phyloP scores from a whole-genome alignment of 805 yeast genomes.

The Schizosaccharomyces japonicus region DNA sequence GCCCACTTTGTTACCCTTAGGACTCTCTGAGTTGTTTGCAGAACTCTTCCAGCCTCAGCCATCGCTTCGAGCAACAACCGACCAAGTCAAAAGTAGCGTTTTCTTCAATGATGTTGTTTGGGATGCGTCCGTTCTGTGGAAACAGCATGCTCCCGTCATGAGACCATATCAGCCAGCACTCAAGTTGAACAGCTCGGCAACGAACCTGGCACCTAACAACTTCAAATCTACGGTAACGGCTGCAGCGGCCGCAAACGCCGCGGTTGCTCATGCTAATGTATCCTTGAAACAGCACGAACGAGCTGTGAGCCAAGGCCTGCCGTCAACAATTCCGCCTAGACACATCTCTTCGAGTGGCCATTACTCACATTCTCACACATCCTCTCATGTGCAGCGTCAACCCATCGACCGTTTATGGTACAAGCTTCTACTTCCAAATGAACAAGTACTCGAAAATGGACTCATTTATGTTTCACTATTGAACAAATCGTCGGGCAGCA shows the following conservation, averaged over 20 bases:
- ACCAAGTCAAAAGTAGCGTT: background rate
- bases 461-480: too few species aligned
- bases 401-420: background rate
- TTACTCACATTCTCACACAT: too few species aligned
- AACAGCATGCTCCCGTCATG: background rate
- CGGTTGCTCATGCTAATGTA: background rate
- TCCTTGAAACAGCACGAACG: background rate
- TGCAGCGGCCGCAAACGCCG: background rate
- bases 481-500: too few species aligned
- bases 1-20: background rate
- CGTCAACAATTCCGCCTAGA: too few species aligned
- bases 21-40: background rate
- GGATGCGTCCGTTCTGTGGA: background rate
- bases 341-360: too few species aligned
- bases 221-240: background rate
- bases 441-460: background rate
- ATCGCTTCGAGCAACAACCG: background rate
- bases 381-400: background rate
- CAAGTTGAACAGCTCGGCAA: background rate
- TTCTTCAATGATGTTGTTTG: background rate
- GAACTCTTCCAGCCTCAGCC: background rate
- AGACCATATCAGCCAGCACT: background rate
- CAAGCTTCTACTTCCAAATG: background rate
- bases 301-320: too few species aligned
- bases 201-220: background rate